phyloP scores from a whole-genome alignment of 2,329 filamentous ascomycete species.

The Penicillium sp. region DNA sequence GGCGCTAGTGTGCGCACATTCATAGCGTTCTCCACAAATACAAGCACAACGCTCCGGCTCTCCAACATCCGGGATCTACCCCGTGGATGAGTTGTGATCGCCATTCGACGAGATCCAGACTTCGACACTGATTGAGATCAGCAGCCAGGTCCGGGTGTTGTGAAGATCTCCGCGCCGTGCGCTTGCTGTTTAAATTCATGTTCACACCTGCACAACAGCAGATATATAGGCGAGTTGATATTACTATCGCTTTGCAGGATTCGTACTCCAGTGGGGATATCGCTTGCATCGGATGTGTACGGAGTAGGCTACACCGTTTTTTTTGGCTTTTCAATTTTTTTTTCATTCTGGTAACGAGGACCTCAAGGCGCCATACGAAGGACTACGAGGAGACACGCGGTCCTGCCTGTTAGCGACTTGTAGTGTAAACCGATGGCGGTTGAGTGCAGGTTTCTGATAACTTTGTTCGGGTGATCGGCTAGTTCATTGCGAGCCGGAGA shows the following conservation, averaged over 20 bases:
- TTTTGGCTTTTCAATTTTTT: neutral
- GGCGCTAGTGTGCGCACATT: neutral
- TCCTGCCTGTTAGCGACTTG: neutral
- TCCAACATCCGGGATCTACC: slow-evolving; percentile 6
- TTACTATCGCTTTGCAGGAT: neutral
- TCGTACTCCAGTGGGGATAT: neutral
- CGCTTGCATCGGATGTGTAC: neutral
- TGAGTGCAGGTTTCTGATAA: neutral
- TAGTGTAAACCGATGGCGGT: neutral
- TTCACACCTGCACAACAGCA: neutral
- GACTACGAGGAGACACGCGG: neutral
- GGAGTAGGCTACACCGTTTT: neutral
- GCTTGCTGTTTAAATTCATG: neutral
- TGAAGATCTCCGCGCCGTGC: neutral
- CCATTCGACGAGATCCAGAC: slow-evolving; percentile 3
- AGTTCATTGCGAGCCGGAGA: neutral
- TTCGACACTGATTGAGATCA: neutral
- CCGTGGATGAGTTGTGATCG: slow-evolving; percentile 3
- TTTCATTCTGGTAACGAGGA: neutral
- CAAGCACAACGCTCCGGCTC: neutral
- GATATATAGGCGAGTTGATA: neutral
- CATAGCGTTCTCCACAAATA: slow-evolving; percentile 6
- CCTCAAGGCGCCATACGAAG: neutral
- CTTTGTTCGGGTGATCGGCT: slow-evolving; percentile 7
- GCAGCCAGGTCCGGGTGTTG: neutral